Evolutionary conservation across 345 rosid species (phyloP), one percentile per base, ranked within the genome.

Genomic region (Eucalyptus urophylla): DNA sequence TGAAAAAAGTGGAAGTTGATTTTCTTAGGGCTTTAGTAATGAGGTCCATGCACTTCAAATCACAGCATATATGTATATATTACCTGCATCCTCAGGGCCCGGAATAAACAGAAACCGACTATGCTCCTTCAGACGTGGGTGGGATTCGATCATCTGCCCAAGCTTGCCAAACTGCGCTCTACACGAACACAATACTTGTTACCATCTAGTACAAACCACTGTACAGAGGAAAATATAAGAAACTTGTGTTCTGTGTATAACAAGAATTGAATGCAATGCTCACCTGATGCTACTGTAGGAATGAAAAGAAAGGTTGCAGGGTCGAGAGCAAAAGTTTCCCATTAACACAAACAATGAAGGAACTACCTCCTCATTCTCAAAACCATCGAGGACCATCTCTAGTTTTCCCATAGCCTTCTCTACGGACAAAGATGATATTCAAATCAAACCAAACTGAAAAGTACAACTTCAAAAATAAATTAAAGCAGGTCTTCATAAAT

Each of bases 331-430:
- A 88, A 97, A 96, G 86, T 98, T 95, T 49, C 99, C 99, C 99
- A 98, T 97, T 90, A 98, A 96, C 86, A 98, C 99, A 94, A 98
- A 97, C 85, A 98, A 94, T 53, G 99, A 95, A 86, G 99, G 99
- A 90, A 96, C 97, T 47, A 95, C 95, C 92, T 94, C 97, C 92
- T 92, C 95, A 86, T 88, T 92, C 94, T 95, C 98, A 92, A 94
- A 98, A 88, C 99, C 98, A 91, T 94, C 86, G 53, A 98, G 95
- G 91, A 98, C 96, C 14, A 86, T 92, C 93, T 92, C 95, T 92
- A 98, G 92, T 97, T 95, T 97, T 89, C 90, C 92, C 92, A 97
- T 94, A 91, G 89, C 95, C 98, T 97, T 94, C 95, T 94, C 97
- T 89, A 93, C 89, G 91, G 89, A 91, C 88, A 95, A 94, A 90